Evolutionary conservation across 2,329 filamentous ascomycete genomes (phyloP), one percentile per base, ranked within the genome.

Genomic region (Knoxdaviesia capensis): DNA sequence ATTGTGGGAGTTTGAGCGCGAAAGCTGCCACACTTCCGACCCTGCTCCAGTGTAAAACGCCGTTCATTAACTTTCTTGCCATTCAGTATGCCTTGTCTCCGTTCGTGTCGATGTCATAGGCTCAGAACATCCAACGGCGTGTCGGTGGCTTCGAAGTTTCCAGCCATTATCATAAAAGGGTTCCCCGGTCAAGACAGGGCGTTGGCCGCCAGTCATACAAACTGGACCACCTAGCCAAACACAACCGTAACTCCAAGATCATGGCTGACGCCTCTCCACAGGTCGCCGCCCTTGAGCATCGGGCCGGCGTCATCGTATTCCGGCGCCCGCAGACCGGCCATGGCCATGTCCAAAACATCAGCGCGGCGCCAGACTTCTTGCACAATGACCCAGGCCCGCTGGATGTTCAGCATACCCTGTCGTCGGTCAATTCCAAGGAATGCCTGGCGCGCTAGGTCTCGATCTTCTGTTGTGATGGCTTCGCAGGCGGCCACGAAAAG

Each of bases 371-470:
- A 79, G 7, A 79, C 67, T 52, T 77, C 73, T 48, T 69, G 62
- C 4, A 75, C 66, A 34, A 79, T 69, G 8, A 62, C 62, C 69
- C 72, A 75, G 4, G 72, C 68, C 46, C 71, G 62, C 46, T 65
- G 64, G 44, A 79, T 77, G 49, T 79, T 80, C 11, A 65, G 66
- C 74, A 78, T 78, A 20, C 74, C 73, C 52, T 78, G 75, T 11
- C 72, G 58, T 42, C 59, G 62, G 44, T 69, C 66, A 6, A 75
- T 61, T 5, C 65, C 66, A 5, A 55, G 52, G 49, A 78, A 77
- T 0, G 69, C 60, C 43, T 59, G 58, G 30, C 60, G 54, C 4
- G 73, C 70, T 11, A 71, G 55, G 5, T 58, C 59, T 10, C 73
- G 59, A 51, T 79, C 73, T 6, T 57, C 59, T 1, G 53, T 49